Conservation (phyloP, 2,329 filamentous ascomycete genomes). For the Colletotrichum sp. region DNA sequence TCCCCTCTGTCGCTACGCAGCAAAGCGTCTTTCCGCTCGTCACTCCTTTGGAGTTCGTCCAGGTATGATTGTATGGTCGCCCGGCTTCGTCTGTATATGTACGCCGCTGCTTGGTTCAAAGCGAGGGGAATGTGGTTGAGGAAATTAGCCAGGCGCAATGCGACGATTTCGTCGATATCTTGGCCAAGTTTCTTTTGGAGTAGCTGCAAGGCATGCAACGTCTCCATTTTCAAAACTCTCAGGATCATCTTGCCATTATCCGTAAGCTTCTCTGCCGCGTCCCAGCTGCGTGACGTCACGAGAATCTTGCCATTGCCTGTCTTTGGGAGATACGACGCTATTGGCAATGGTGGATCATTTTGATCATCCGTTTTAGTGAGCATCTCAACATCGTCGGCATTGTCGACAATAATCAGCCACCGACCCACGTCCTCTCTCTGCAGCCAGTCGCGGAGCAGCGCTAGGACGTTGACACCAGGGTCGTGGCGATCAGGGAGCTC, state of each 20-base stretch:
- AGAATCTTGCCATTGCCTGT: conserved; percentile 18
- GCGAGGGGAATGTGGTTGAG: conserved; percentile 39
- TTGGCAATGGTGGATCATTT: not conserved
- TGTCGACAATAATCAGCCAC: conserved; percentile 27
- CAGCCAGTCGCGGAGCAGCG: conserved; percentile 22
- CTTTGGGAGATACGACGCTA: conserved; percentile 23
- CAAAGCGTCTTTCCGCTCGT: conserved; percentile 23
- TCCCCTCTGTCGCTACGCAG: conserved; percentile 24
- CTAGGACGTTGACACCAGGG: conserved; percentile 5
- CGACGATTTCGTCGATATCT: not conserved
- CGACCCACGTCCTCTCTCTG: conserved; percentile 16
- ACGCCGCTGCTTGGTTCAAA: conserved; percentile 28
- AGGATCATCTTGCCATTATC: conserved; percentile 2
- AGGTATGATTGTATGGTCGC: conserved; percentile 31
- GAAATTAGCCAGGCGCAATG: conserved; percentile 15
- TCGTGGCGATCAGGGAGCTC: conserved; percentile 12
- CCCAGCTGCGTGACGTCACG: conserved; percentile 20
- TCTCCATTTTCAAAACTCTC: conserved; percentile 26
- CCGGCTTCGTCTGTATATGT: not conserved
- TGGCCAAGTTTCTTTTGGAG: conserved; percentile 25
- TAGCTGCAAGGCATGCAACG: conserved; percentile 29
- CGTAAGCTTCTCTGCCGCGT: conserved; percentile 18
- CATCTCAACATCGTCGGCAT: not conserved
- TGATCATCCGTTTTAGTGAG: not conserved
- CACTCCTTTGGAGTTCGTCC: conserved; percentile 27